These are phyloP conservation scores for Mortierella sp. DNA, from an alignment of 371 early-diverging fungal genomes.

Conservation along the genomic window DNA sequence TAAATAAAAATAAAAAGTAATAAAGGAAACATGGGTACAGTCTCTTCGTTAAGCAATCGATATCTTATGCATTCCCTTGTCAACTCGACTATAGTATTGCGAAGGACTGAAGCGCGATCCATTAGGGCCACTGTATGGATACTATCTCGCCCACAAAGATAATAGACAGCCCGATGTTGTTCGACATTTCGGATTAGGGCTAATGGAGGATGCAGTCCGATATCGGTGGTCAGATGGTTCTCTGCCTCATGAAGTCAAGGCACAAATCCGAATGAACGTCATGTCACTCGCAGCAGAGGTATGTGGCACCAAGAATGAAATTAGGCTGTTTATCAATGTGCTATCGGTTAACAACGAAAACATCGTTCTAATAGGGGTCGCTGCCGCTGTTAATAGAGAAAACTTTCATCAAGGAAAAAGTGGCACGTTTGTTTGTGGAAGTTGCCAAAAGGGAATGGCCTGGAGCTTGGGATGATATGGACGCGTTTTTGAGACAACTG, in stretches of 20 bases:
- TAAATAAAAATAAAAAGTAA: slow-evolving; percentile 11
- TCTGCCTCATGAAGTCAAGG: slow-evolving; percentile 34
- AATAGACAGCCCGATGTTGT: slow-evolving; percentile 53
- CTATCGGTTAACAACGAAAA: background rate
- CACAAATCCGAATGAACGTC: slow-evolving; percentile 42
- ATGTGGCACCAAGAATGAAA: background rate
- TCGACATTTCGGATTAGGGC: slow-evolving; percentile 66
- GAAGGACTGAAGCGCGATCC: slow-evolving; percentile 58
- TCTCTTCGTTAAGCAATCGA: background rate
- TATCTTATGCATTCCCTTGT: background rate
- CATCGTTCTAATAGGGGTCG: slow-evolving; percentile 19
- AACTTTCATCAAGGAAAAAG: slow-evolving; percentile 63
- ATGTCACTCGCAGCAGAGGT: slow-evolving; percentile 59
- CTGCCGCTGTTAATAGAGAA: slow-evolving; percentile 31
- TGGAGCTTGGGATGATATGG: slow-evolving; percentile 65
- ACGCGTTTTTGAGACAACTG: slow-evolving; percentile 56
- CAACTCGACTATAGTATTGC: slow-evolving; percentile 45
- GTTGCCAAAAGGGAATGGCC: slow-evolving; percentile 72
- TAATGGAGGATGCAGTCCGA: slow-evolving; percentile 62
- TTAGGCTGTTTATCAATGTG: background rate
- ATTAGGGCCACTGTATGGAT: slow-evolving; percentile 59
- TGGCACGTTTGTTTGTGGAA: slow-evolving; percentile 63
- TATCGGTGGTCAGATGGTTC: slow-evolving; percentile 62
- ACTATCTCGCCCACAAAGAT: slow-evolving; percentile 60
- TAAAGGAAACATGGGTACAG: background rate